These are phyloP conservation scores for Cyberlindnera maclurae DNA, from an alignment of 805 yeast genomes.

Conservation along the genomic window DNA sequence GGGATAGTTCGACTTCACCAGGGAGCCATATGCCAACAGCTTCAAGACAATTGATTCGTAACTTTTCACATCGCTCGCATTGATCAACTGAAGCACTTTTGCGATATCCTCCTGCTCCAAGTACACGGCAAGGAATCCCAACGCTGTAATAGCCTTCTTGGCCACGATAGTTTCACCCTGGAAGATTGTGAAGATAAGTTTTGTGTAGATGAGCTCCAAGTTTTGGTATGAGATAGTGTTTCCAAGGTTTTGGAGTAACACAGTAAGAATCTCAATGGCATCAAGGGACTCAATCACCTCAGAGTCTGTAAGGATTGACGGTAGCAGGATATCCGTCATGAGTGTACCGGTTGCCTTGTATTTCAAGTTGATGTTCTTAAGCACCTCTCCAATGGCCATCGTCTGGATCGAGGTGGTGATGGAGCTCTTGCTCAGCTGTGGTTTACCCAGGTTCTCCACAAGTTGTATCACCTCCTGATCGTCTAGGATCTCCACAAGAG, in stretches of 20 bases:
- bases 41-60: slow-evolving; percentile 18
- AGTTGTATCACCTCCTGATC: slow-evolving; percentile 20
- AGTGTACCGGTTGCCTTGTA: slow-evolving; percentile 19
- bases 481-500: slow-evolving; percentile 23
- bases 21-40: slow-evolving; percentile 17
- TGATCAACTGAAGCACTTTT: slow-evolving; percentile 14
- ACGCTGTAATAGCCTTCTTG: slow-evolving; percentile 42
- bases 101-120: slow-evolving; percentile 23
- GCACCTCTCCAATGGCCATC: slow-evolving; percentile 22
- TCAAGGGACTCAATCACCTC: slow-evolving; percentile 36
- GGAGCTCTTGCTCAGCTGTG: slow-evolving; percentile 18
- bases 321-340: slow-evolving; percentile 33
- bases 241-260: slow-evolving; percentile 45
- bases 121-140: slow-evolving; percentile 34
- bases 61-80: slow-evolving; percentile 12
- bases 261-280: slow-evolving; percentile 53
- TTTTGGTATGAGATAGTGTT: slow-evolving; percentile 32
- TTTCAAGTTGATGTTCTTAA: slow-evolving; percentile 20
- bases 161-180: slow-evolving; percentile 38
- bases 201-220: slow-evolving; percentile 19
- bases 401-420: slow-evolving; percentile 24
- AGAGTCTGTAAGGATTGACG: slow-evolving; percentile 28
- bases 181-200: slow-evolving; percentile 33
- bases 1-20: slow-evolving; percentile 24
- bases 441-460: slow-evolving; percentile 14